Evolutionary conservation across 1,284 basidiomycete genomes (phyloP), one percentile per base, ranked within the genome.

Genomic region (Ganoderma leucocontextum): DNA sequence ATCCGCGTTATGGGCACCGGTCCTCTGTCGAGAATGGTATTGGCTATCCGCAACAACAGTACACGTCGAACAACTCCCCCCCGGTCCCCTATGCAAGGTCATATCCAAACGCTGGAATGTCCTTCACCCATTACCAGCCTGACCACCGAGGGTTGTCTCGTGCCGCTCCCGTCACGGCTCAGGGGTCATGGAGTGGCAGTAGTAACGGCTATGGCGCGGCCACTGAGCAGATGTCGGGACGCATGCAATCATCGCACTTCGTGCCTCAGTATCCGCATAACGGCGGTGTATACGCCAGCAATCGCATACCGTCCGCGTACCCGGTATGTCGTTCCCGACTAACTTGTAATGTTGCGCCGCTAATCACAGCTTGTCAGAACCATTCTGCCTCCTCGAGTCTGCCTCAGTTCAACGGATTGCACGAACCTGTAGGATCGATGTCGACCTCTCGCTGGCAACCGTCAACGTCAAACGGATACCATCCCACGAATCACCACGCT

Each of bases 61-160:
- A 72, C 59, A 22, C 58, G 63, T 33, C 63, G 22, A 68, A 64
- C 42, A 66, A 64, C n/a, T 41, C 58, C 22, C 58, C 36, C 13
- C 38, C 22, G 2, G 53, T 72, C 60, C 63, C 67, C 62, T 69
- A 73, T 58, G 64, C 75, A 9, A 72, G 73, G 22, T 66, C 73
- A 41, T 70, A 72, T 64, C 58, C 73, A 53, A 68, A 60, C 62
- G 29, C 49, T 53, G 72, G 69, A 9, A 39, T 73, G 33, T 67
- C 74, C 38, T 70, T 74, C 62, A 66, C 71, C 39, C 70, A 72
- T 60, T 73, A 74, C 58, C 74, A 75, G 70, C 66, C 75, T 41
- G 74, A 76, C 42, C 73, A 75, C 36, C 71, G 70, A n/a, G 70
- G 67, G 13, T 64, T 72, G 29, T 71, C 72, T 13, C 72, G 72